These are phyloP conservation scores for Penicillium sumatraense DNA, from an alignment of 2,329 filamentous ascomycete species.

Conservation along the genomic window DNA sequence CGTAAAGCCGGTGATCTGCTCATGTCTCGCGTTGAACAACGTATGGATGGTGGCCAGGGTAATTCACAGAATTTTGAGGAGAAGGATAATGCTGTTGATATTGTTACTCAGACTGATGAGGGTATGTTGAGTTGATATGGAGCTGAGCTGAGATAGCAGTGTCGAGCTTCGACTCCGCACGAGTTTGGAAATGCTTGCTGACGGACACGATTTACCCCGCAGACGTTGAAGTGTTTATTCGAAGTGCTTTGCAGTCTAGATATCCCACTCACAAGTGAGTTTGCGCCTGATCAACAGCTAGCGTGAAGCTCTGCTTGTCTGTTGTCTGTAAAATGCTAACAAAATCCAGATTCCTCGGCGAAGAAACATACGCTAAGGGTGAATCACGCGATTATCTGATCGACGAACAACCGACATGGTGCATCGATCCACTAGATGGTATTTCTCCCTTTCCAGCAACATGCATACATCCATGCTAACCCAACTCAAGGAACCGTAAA, in stretches of 20 bases:
- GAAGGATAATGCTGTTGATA: slow-evolving; percentile 76
- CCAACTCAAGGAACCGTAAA: slow-evolving; percentile 75
- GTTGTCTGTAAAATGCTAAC: background rate
- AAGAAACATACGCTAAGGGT: slow-evolving; percentile 75
- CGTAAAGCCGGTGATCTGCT: slow-evolving; percentile 72
- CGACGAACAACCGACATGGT: slow-evolving; percentile 68
- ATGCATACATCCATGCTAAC: background rate
- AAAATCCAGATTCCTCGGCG: slow-evolving; percentile 68
- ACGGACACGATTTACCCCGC: slow-evolving; percentile 8
- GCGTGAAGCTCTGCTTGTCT: background rate
- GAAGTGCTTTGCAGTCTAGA: slow-evolving; percentile 58
- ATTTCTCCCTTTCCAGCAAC: slow-evolving; percentile 3
- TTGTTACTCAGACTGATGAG: slow-evolving; percentile 77
- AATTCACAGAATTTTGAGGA: slow-evolving; percentile 55
- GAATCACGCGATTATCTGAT: slow-evolving; percentile 71
- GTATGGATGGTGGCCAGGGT: slow-evolving; percentile 50
- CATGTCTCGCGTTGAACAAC: slow-evolving; percentile 64
- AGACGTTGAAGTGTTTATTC: slow-evolving; percentile 76
- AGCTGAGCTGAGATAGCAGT: background rate
- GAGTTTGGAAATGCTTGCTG: too few relatives aligned
- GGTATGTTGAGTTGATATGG: slow-evolving; percentile 48
- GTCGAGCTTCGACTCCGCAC: too few relatives aligned
- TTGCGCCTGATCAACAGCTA: too few relatives aligned
- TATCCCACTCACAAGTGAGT: slow-evolving; percentile 71
- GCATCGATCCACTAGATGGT: slow-evolving; percentile 76